Percentiles rank a stretch among this genome's conserved stretches.
phyloP scores from a whole-genome alignment of 1,284 basidiomycete genomes.

The Bjerkandera adusta region DNA sequence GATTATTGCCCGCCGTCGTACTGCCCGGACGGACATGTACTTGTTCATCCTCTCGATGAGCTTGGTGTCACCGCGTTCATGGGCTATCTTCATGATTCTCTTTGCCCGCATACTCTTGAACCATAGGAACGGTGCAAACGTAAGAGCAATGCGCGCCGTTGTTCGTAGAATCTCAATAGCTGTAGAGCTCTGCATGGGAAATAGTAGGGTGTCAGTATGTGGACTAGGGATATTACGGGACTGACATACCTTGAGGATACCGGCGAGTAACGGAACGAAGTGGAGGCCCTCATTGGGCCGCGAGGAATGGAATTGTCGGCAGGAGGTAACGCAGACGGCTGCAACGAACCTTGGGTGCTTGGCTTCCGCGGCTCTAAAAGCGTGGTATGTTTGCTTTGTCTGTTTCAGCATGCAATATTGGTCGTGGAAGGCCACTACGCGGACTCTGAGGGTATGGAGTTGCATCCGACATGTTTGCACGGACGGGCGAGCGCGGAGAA shows the following conservation, averaged over 20 bases:
- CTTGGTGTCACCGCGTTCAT: slow-evolving; percentile 46
- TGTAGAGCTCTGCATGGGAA: slow-evolving; percentile 40
- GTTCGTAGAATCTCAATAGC: slow-evolving; percentile 64
- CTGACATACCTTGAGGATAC: slow-evolving; percentile 46
- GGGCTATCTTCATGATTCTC: slow-evolving; percentile 49
- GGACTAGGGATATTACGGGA: neutral
- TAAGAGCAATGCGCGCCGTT: slow-evolving; percentile 65
- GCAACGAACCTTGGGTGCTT: slow-evolving; percentile 7
- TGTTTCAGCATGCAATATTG: too few relatives aligned
- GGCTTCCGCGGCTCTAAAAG: slow-evolving; percentile 11
- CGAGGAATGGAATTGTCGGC: slow-evolving; percentile 42
- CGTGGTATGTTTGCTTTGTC: neutral
- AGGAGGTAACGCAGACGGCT: slow-evolving; percentile 9
- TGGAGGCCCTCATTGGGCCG: slow-evolving; percentile 32
- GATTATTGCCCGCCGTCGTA: slow-evolving; percentile 46
- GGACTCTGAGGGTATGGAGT: neutral
- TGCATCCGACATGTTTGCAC: slow-evolving; percentile 1
- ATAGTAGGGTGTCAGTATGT: slow-evolving; percentile 4
- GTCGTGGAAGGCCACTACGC: neutral
- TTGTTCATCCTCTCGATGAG: slow-evolving; percentile 45
- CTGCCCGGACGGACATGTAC: slow-evolving; percentile 41
- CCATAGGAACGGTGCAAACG: slow-evolving; percentile 65
- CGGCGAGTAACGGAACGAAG: slow-evolving; percentile 37
- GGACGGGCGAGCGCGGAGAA: slow-evolving; percentile 3
- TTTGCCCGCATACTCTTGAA: slow-evolving; percentile 52